These are phyloP conservation scores for Pleurotus ostreatus DNA, from an alignment of 768 basidiomycete genomes.

Conservation along the genomic window DNA sequence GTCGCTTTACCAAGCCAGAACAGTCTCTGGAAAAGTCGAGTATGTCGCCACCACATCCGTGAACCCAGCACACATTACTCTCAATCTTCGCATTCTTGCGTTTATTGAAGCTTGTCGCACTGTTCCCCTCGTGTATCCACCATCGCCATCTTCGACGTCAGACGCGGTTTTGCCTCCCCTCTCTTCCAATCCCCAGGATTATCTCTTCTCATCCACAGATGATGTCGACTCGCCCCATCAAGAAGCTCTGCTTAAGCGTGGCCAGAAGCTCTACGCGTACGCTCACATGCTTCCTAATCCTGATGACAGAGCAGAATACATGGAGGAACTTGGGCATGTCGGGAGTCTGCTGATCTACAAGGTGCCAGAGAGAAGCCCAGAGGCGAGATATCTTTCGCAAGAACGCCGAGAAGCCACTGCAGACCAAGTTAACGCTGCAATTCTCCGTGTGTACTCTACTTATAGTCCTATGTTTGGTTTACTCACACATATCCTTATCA, in stretches of 20 bases:
- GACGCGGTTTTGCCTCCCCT: constrained; percentile 8
- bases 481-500: neutral
- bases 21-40: constrained; percentile 31
- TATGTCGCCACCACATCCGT: constrained; percentile 61
- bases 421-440: constrained; percentile 84
- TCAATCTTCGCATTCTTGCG: constrained; percentile 83
- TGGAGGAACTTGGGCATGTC: constrained; percentile 70
- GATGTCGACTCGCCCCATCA: constrained; percentile 31
- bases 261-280: constrained; percentile 64
- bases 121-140: constrained; percentile 49
- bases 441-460: constrained; percentile 58
- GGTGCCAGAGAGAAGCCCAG: constrained; percentile 71
- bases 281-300: constrained; percentile 52
- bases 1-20: constrained; percentile 16
- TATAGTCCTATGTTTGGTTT: neutral
- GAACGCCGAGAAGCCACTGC: constrained; percentile 79
- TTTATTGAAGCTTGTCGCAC: constrained; percentile 87
- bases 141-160: constrained; percentile 15
- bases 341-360: constrained; percentile 80
- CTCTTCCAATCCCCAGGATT: constrained; percentile 6
- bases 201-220: neutral
- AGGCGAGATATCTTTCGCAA: constrained; percentile 72
- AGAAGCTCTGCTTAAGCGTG: constrained; percentile 46
- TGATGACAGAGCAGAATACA: constrained; percentile 56
- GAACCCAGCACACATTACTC: constrained; percentile 67